These are phyloP conservation scores for Ustilago loliicola DNA, from an alignment of 1,284 basidiomycete species.

Conservation along the genomic window DNA sequence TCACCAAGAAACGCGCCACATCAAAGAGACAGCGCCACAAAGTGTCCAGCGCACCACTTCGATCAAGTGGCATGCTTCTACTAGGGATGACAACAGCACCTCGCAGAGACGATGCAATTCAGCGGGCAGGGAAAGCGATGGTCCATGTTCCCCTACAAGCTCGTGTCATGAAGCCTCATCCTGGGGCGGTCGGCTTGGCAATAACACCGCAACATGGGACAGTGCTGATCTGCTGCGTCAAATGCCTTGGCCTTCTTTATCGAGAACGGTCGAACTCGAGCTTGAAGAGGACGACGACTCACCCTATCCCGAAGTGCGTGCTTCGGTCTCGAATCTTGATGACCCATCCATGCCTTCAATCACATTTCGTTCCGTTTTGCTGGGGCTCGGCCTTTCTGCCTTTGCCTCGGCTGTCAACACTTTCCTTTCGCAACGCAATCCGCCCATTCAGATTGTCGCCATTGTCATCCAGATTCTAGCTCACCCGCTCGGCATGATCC, in stretches of 20 bases:
- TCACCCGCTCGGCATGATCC: slow-evolving; percentile 55
- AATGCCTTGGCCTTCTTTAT: slow-evolving; percentile 15
- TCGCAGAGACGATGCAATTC: slow-evolving; percentile 16
- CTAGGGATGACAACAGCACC: slow-evolving; percentile 6
- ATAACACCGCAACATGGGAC: slow-evolving; percentile 19
- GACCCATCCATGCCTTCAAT: slow-evolving; percentile 61
- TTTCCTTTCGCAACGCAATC: slow-evolving; percentile 61
- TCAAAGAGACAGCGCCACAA: not conserved
- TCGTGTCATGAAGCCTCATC: slow-evolving; percentile 13
- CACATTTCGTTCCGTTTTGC: slow-evolving; percentile 61
- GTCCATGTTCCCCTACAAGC: slow-evolving; percentile 6
- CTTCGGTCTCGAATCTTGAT: slow-evolving; percentile 65
- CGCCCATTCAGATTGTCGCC: slow-evolving; percentile 56
- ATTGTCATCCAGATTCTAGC: slow-evolving; percentile 57
- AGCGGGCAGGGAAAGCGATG: slow-evolving; percentile 14
- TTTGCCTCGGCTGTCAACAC: slow-evolving; percentile 61
- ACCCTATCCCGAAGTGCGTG: slow-evolving; percentile 64
- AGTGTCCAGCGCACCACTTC: slow-evolving; percentile 27
- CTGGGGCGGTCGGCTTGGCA: slow-evolving; percentile 10
- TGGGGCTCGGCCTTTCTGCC: slow-evolving; percentile 55
- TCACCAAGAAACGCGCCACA: not conserved
- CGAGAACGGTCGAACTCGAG: slow-evolving; percentile 42
- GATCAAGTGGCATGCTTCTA: slow-evolving; percentile 49
- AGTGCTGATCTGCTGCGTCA: slow-evolving; percentile 27
- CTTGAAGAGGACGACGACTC: slow-evolving; percentile 60